Base-by-base conservation (phyloP, 1,284 basidiomycete genomes). In the Ganoderma sinense region DNA sequence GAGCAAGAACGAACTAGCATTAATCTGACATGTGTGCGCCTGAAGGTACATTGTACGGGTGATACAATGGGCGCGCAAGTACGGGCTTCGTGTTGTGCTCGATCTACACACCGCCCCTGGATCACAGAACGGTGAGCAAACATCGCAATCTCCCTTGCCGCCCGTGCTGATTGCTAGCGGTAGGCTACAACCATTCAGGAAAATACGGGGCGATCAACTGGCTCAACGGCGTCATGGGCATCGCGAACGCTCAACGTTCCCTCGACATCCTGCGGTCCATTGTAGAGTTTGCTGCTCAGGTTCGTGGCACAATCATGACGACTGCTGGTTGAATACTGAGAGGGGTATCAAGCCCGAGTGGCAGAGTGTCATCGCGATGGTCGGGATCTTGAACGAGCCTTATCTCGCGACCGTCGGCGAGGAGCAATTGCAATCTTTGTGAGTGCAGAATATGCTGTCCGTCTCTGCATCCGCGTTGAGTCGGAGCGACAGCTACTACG, bases 41-140 rank as follows among this genome's bases (percentile, higher is more conserved):
- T 29, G 11, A 82, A 91, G 89, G 70, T 96, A 91, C 80, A 91
- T 95, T 72, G 82, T 95, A 60, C 92, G 91, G 69, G 84, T 92
- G 6, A 78, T 97, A 62, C 84, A 86, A 23, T 97, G 95, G 96
- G 91, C 91, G 48, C 87, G 95, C 72, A 97, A 97, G 82, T 97
- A 98, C 79, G 96, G 96, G 13, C 74, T 97, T 8, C 87, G 96
- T 33, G 88, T 97, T 71, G 91, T 95, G 74, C 82, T 97, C 61
- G 96, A 97, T 80, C 79, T 97, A 62, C 95, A 96, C 80, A 90
- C 93, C 3, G 84, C 91, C 20, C 95, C 95, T 4, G 89, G 93
- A n/a, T 91, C 89, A 59, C 91, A 94, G 80, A 94, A 94, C 79
- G 91, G 88, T 86, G 62, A 36, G 82, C 11, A 2, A 2, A 23